phyloP scores from a whole-genome alignment of 768 basidiomycete genomes.

The Lyophyllum decastes region DNA sequence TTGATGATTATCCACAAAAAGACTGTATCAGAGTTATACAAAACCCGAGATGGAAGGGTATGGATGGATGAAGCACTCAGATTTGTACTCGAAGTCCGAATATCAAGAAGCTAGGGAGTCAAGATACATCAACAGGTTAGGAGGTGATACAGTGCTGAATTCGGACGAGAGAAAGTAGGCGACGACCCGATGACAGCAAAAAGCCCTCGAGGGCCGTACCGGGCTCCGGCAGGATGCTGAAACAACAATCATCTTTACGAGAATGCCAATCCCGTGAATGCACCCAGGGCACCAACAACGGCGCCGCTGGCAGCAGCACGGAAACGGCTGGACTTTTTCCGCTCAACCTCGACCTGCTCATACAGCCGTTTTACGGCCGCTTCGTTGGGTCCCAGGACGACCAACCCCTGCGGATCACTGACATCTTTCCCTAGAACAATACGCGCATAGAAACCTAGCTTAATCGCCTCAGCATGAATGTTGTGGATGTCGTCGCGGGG shows the following conservation, averaged over 20 bases:
- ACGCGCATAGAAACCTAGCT: constrained; percentile 44
- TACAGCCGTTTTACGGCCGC: constrained; percentile 43
- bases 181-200: not conserved
- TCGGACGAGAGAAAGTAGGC: not conserved
- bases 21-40: not conserved
- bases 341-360: constrained; percentile 32
- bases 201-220: not conserved
- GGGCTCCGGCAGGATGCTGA: no score
- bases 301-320: constrained; percentile 55
- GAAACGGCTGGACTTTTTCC: constrained; percentile 25
- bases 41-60: not conserved
- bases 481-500: constrained; percentile 43
- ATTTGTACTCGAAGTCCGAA: not conserved
- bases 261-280: constrained; percentile 60
- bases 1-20: not conserved
- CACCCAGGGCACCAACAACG: constrained; percentile 62
- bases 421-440: constrained; percentile 38
- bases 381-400: constrained; percentile 57
- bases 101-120: not conserved
- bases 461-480: constrained; percentile 40
- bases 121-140: not conserved
- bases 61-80: not conserved
- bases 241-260: constrained; percentile 25
- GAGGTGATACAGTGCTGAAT: not conserved
- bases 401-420: constrained; percentile 39